Base-by-base conservation (phyloP, 208 protist genomes). In the Strigomonas oncopelti region DNA sequence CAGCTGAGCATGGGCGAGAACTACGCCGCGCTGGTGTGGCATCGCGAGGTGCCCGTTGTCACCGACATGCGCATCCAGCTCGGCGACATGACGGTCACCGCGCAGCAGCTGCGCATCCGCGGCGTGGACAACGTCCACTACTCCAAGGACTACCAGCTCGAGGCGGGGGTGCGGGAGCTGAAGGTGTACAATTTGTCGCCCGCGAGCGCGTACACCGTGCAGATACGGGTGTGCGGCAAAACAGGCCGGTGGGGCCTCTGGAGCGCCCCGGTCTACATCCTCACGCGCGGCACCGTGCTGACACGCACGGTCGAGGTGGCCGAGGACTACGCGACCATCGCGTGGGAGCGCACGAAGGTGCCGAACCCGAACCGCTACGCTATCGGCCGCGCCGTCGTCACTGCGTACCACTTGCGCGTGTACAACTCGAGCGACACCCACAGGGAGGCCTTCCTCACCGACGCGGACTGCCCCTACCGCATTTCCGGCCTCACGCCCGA, bases 1-100 rank as follows among this genome's bases (percentile, higher is more conserved):
- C 83, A 92, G 58, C 84, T 96, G 29, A 91, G 71, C 58, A 91
- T 96, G 68, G 92, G 92, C n/a, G 92, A 97, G 75, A 97, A 97
- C 75, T 97, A 97, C 77, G 87, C 95, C 25, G 78, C 81, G 58
- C 72, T 97, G 22, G 72, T 86, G 22, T 97, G 92, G 90, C 83
- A 74, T 56, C 86, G 90, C 34, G 87, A 91, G 52, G 67, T 75
- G 27, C 38, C 77, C 58, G 74, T 76, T 2, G 28, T 74, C 32
- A 58, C 14, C n/a, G 51, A 58, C 28, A 32, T 24, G 27, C 60
- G 31, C 24, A 51, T 95, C 29, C 78, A 83, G 42, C 64, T 88
- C 18, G 92, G 92, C 11, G 90, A 97, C 69, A 59, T 87, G 46
- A 92, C 77, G 48, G 84, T 97, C 22, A 92, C 83, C 20, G 83